Base-by-base conservation (phyloP, 805 yeast genomes). In the Ascoidea tarda region DNA sequence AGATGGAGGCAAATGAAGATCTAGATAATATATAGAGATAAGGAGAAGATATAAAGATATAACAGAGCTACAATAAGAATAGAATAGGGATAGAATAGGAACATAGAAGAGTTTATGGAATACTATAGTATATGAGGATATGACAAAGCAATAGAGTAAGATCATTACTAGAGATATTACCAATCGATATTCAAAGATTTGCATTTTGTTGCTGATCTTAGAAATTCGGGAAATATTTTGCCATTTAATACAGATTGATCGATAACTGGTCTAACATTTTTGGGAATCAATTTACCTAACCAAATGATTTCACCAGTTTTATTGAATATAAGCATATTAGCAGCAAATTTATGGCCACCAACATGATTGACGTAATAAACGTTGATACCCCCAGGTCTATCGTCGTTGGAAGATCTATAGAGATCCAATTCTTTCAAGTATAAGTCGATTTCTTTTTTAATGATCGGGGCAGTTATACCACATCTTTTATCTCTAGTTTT, bases 281-380 rank as follows among this genome's bases (percentile, higher is more conserved):
- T 72, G 4, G 98, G 98, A 3, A 78, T 73, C 52, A 95, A 83
- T 55, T 91, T 75, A 0, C 95, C 99, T 62, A 87, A 70, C 97
- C 97, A 89, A 33, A 89, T 77, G 54, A 82, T 81, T 58, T 86
- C 85, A 5, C 93, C 95, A 8, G 77, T 69, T 57, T 75, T 80
- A 57, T 81, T 68, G 63, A 88, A 89, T 14, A 91, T 77, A 51
- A 88, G 74, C 3, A 87, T 85, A 64, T 91, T 91, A 2, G 97
- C 97, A 1, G 93, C 88, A 66, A 73, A 93, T 66, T 93, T 93
- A 68, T 91, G 99, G 5, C 98, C 98, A 5, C 99, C 99, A 32
- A 91, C 85, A 65, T 91, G 99, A 61, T 87, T 89, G 33, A 85
- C 76, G 59, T 65, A 89, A 1, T 76, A 71, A 2, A 89, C 87